Evolutionary conservation across 2,329 filamentous ascomycete genomes (phyloP), one percentile per base, ranked within the genome.

Genomic region (Ceratocystis smalleyi): DNA sequence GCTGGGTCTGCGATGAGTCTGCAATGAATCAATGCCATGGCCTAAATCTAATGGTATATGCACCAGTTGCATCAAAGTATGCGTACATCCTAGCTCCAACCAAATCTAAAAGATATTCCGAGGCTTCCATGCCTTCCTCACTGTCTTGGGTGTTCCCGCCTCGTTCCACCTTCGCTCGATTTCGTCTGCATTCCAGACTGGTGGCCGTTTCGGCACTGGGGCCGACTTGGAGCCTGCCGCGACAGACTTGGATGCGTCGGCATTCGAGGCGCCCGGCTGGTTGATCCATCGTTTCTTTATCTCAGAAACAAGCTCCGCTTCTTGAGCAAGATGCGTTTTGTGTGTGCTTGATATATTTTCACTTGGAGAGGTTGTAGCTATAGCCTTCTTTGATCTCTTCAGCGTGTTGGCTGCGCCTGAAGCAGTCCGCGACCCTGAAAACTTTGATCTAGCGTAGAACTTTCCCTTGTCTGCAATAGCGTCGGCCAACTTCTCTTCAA

Each of bases 1-100:
- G 27, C 7, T 51, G 10, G 24, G 47, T n/a, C 22, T 24, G 47
- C 47, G 47, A 22, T 4, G 47, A 24, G 47, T 24, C 32, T 57
- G 12, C 27, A 19, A 51, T 10, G 10, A 24, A 19, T 51, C n/a
- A 19, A 35, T 57, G 54, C 15, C 54, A 57, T 57, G 27, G n/a
- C 17, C 35, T n/a, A 57, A 7, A 57, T 32, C n/a, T 57, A 57
- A 57, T 57, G 27, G 15, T 43, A 60, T 60, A 47, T 61, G 40
- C n/a, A 47, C 22, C 27, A 32, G 17, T 27, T 32, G 22, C 51
- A 32, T 24, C 22, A 3, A 30, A 15, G 22, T 55, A 22, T 55
- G 51, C 22, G 3, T 12, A 35, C 15, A 5, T 35, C 19, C 54
- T 30, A n/a, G 27, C 7, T 15, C 8, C 54, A 17, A 35, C 17